Evolutionary conservation across 305 asterid genomes (phyloP).

Genomic region (Coffea humblotiana): DNA sequence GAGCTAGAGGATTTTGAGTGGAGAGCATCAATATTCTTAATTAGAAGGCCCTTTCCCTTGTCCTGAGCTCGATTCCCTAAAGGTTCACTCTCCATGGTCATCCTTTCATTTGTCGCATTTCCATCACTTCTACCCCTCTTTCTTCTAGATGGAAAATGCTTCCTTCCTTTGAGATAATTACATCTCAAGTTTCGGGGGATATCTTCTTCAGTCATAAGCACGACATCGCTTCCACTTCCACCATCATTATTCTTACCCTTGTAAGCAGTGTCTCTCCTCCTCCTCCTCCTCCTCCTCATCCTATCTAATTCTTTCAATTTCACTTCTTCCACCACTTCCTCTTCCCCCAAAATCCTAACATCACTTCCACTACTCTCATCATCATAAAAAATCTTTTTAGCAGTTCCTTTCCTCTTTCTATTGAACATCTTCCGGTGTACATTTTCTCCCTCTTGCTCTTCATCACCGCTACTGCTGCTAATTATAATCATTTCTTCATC

Average conservation of each 20-base stretch:
- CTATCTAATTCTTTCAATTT: no score
- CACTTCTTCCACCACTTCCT: not conserved
- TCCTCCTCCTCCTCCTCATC: not conserved
- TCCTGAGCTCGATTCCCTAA: no score
- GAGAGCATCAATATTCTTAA: not conserved
- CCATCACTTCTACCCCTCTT: not conserved
- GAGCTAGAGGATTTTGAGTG: slow-evolving; percentile 20
- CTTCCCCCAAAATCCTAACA: not conserved
- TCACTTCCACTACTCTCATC: not conserved
- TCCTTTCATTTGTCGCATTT: not conserved
- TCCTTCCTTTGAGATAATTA: not conserved
- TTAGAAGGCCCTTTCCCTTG: not conserved
- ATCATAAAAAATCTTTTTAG: not conserved
- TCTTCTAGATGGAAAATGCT: not conserved
- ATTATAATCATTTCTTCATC: not conserved
- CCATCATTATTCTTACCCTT: not conserved
- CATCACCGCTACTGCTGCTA: not conserved
- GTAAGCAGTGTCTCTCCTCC: not conserved
- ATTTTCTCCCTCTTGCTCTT: not conserved
- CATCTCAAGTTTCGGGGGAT: not conserved
- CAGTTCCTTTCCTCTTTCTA: not conserved
- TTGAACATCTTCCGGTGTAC: not conserved
- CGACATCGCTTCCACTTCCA: not conserved
- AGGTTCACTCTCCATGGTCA: not conserved
- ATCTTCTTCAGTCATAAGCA: not conserved